Evolutionary conservation across 805 yeast species (phyloP).

Genomic region (Candida saitoana): DNA sequence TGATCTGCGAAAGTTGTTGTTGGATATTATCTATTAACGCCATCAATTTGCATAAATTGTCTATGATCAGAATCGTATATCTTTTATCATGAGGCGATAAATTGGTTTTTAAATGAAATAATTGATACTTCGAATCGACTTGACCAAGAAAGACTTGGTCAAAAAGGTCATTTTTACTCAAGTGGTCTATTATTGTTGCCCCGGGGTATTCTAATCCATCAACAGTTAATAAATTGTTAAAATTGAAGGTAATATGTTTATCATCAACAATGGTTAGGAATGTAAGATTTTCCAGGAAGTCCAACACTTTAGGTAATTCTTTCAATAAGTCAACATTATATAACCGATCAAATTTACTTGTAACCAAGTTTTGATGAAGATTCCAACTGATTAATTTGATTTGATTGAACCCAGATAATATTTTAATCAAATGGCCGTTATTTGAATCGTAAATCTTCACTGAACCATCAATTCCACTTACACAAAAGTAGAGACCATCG

Average conservation of each 20-base stretch:
- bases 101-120: constrained; percentile 14
- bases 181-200: constrained; percentile 15
- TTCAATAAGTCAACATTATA: constrained; percentile 25
- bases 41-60: constrained; percentile 22
- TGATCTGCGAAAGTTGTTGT: constrained; percentile 17
- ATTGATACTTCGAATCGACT: constrained; percentile 7
- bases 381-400: constrained; percentile 19
- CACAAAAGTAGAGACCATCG: constrained; percentile 39
- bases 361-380: constrained; percentile 4
- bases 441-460: constrained; percentile 44
- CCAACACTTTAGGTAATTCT: constrained; percentile 34
- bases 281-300: constrained; percentile 9
- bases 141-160: constrained; percentile 23
- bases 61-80: constrained; percentile 19
- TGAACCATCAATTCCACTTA: constrained; percentile 41
- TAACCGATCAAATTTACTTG: constrained; percentile 16
- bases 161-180: constrained; percentile 20
- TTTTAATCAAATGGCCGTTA: constrained; percentile 39
- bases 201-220: constrained; percentile 21
- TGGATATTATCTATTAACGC: constrained; percentile 22
- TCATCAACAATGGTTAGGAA: constrained; percentile 24
- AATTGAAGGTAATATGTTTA: constrained; percentile 22
- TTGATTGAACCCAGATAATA: constrained; percentile 12
- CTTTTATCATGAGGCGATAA: constrained; percentile 9
- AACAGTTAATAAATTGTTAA: constrained; percentile 28